A percentile compares a stretch with the other conserved stretches of the same genome.
Evolutionary conservation across 306 rosid genomes (phyloP).

Genomic region (Casuarina equisetifolia): DNA sequence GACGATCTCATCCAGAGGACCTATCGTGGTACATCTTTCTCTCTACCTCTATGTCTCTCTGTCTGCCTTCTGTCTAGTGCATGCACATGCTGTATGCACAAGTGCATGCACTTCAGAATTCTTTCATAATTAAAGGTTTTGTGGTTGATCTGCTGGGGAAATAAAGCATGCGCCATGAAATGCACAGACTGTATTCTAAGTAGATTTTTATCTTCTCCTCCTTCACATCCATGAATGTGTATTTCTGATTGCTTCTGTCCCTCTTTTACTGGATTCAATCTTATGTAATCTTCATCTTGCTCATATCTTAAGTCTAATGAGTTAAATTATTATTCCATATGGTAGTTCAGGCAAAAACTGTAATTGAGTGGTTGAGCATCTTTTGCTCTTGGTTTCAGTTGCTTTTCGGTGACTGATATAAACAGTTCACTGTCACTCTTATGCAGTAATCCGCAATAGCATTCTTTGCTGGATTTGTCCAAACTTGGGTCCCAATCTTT

Average conservation of each 20-base stretch:
- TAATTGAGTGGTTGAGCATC: background rate
- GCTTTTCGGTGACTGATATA: background rate
- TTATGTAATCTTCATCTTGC: background rate
- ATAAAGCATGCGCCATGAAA: too few relatives aligned
- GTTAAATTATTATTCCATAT: background rate
- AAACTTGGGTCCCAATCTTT: constrained; percentile 2
- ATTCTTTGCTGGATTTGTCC: background rate
- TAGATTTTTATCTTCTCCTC: too few relatives aligned
- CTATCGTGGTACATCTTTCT: constrained; percentile 41
- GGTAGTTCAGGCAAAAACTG: background rate
- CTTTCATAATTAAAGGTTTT: background rate
- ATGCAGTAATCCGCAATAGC: background rate
- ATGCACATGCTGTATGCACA: background rate
- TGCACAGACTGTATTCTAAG: too few relatives aligned
- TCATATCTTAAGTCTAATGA: background rate
- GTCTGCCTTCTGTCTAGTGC: background rate
- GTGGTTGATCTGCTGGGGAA: background rate
- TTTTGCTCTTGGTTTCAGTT: background rate
- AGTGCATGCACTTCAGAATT: background rate
- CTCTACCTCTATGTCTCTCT: background rate
- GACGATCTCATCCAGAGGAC: constrained; percentile 94
- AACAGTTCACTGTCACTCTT: background rate
- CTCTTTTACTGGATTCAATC: too few relatives aligned
- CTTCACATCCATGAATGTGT: too few relatives aligned
- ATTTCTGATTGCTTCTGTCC: too few relatives aligned